These are phyloP conservation scores for Fonsecaea monophora DNA, from an alignment of 2,329 filamentous ascomycete genomes.

Conservation along the genomic window DNA sequence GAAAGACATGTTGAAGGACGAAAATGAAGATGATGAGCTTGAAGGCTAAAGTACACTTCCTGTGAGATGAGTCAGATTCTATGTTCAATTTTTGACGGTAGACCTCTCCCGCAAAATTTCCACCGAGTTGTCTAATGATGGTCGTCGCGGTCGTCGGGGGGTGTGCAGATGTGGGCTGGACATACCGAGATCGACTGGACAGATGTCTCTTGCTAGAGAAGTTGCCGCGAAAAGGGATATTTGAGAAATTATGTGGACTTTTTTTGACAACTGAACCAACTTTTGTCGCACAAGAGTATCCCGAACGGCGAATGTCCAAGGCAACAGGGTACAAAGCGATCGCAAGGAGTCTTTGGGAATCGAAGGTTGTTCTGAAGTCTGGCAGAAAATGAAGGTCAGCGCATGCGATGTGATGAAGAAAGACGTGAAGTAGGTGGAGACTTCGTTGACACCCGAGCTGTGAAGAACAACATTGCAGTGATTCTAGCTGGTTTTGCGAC, in stretches of 20 bases:
- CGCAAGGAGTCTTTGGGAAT: conserved; percentile 33
- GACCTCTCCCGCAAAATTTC: neutral
- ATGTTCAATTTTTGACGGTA: neutral
- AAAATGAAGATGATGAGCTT: conserved; percentile 27
- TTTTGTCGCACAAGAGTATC: conserved; percentile 38
- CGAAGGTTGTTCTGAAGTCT: conserved; percentile 33
- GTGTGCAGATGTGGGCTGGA: neutral
- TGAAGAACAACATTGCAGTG: conserved; percentile 3
- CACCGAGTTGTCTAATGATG: neutral
- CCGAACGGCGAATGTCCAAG: conserved; percentile 32
- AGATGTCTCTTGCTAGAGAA: conserved; percentile 21
- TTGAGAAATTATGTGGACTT: conserved; percentile 31
- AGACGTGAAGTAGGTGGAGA: neutral
- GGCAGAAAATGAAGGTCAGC: conserved; percentile 26
- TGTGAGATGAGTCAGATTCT: conserved; percentile 29
- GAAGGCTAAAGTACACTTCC: conserved; percentile 22
- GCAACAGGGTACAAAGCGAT: conserved; percentile 33
- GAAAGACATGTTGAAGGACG: conserved; percentile 65
- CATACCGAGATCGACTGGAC: conserved; percentile 24
- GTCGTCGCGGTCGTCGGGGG: neutral
- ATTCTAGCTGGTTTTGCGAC: neutral
- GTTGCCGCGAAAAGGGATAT: conserved; percentile 22
- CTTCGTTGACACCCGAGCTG: neutral
- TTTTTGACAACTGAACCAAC: conserved; percentile 28
- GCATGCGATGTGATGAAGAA: conserved; percentile 4